These are phyloP conservation scores for Wickerhamomyces hampshirensis DNA, from an alignment of 805 yeast genomes.

Conservation along the genomic window DNA sequence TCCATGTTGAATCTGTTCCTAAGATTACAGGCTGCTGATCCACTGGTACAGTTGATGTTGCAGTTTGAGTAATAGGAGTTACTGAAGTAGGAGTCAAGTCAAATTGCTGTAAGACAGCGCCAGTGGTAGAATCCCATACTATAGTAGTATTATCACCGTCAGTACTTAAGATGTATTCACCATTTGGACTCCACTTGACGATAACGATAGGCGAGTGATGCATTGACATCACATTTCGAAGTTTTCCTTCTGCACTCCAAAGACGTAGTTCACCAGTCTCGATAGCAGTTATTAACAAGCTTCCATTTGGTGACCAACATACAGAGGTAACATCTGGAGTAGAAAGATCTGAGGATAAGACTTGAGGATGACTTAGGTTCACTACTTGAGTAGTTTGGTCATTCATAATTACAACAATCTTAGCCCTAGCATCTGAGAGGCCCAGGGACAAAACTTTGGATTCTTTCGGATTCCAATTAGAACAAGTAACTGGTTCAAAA, in stretches of 20 bases:
- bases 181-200: slow-evolving; percentile 57
- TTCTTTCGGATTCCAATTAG: slow-evolving; percentile 54
- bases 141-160: slow-evolving; percentile 52
- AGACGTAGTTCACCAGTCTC: slow-evolving; percentile 69
- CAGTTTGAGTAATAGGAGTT: slow-evolving; percentile 19
- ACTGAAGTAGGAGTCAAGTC: slow-evolving; percentile 27
- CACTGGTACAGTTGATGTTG: slow-evolving; percentile 15
- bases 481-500: slow-evolving; percentile 40
- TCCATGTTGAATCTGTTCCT: slow-evolving; percentile 68
- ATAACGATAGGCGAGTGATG: slow-evolving; percentile 52
- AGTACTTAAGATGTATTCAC: slow-evolving; percentile 50
- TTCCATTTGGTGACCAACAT: slow-evolving; percentile 68
- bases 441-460: slow-evolving; percentile 51
- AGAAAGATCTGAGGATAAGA: slow-evolving; percentile 13
- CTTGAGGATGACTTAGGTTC: slow-evolving; percentile 30
- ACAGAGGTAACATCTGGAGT: slow-evolving; percentile 29
- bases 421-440: slow-evolving; percentile 41
- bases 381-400: slow-evolving; percentile 18
- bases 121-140: slow-evolving; percentile 63
- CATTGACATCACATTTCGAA: slow-evolving; percentile 48
- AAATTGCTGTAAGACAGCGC: slow-evolving; percentile 42
- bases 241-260: slow-evolving; percentile 72
- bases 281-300: slow-evolving; percentile 55
- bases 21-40: slow-evolving; percentile 12
- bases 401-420: slow-evolving; percentile 33